phyloP scores from a whole-genome alignment of 441 rosid species.

The Isatis lusitanica region DNA sequence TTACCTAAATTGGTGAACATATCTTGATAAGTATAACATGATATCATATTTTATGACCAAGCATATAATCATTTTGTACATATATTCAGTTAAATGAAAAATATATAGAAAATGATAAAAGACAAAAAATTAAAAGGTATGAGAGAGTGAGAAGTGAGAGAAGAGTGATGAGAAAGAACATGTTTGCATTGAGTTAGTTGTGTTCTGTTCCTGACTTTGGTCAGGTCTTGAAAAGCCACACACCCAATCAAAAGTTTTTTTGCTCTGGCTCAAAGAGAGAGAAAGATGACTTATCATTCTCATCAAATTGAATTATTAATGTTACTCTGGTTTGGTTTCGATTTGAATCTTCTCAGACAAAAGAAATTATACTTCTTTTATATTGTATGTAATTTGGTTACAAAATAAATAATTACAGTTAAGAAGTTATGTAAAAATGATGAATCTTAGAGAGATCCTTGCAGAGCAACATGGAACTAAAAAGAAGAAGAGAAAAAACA shows the following conservation, averaged over 20 bases:
- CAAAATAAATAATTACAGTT: not conserved
- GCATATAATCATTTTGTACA: not conserved
- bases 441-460: slow-evolving; percentile 6
- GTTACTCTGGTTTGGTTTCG: not conserved
- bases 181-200: slow-evolving; percentile 23
- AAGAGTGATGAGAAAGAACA: slow-evolving; percentile 16
- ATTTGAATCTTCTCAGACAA: slow-evolving; percentile 7
- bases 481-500: slow-evolving; percentile 1
- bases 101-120: not conserved
- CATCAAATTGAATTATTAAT: slow-evolving; percentile 1
- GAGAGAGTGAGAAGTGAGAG: not conserved
- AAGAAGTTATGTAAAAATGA: slow-evolving; percentile 28
- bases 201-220: slow-evolving; percentile 29
- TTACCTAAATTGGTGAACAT: no score
- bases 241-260: slow-evolving; percentile 30
- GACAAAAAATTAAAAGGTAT: not conserved
- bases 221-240: slow-evolving; percentile 35
- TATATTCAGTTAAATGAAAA: not conserved
- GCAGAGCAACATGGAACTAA: slow-evolving; percentile 21
- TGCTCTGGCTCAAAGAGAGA: slow-evolving; percentile 15
- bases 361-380: not conserved
- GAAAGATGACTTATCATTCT: slow-evolving; percentile 20
- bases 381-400: not conserved
- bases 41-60: no score
- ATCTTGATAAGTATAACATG: no score